A percentile compares a stretch with the other conserved stretches of the same genome.
Conservation (phyloP, 495 filamentous ascomycete species). For the Hypoxylon lienhwacheense region DNA sequence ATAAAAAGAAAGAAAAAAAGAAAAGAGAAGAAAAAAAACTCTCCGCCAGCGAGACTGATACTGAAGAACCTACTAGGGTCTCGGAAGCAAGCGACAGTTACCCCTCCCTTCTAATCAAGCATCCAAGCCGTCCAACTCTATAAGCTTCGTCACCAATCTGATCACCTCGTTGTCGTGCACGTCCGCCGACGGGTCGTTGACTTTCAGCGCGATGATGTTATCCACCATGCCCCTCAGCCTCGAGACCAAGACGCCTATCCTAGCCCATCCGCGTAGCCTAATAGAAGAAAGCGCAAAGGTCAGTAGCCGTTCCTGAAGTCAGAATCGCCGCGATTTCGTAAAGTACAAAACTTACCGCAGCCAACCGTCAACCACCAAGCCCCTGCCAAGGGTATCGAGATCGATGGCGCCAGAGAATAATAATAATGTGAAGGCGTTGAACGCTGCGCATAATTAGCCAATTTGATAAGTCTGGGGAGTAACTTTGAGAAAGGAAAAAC, state of each 20-base stretch:
- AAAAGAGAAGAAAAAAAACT: no score
- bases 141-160: conserved; percentile 70
- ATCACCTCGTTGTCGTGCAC: conserved; percentile 68
- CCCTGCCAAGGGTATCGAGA: conserved; percentile 85
- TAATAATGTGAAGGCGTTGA: conserved; percentile 86
- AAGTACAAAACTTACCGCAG: conserved; percentile 51
- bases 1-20: no score
- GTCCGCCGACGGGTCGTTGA: conserved; percentile 71
- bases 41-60: neutral
- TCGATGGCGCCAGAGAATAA: conserved; percentile 85
- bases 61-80: neutral
- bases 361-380: conserved; percentile 93
- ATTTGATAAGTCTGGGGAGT: neutral
- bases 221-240: conserved; percentile 85
- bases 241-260: conserved; percentile 87
- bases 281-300: neutral
- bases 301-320: neutral
- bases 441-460: conserved; percentile 56
- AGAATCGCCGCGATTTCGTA: neutral
- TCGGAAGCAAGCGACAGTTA: neutral
- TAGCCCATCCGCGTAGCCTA: conserved; percentile 84
- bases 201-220: conserved; percentile 70
- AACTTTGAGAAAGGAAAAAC: conserved; percentile 37
- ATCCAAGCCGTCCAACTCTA: conserved; percentile 88
- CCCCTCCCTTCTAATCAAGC: conserved; percentile 34